Evolutionary conservation across 345 rosid species (phyloP).

Genomic region (Salix dunnii): DNA sequence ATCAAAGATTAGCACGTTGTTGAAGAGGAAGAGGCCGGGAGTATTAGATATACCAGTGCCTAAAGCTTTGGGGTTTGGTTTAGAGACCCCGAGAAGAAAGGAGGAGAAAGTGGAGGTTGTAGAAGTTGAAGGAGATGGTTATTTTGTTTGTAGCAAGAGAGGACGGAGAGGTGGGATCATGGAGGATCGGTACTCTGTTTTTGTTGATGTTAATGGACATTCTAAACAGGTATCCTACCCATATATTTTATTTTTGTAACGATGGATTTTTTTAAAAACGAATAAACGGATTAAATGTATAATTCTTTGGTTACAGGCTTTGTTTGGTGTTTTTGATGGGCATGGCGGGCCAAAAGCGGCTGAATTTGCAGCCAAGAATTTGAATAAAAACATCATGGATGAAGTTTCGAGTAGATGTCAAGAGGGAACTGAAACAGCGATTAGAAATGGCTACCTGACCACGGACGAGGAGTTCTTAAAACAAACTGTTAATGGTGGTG

Average conservation of each 20-base stretch:
- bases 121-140: constrained; percentile 34
- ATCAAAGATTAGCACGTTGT: constrained; percentile 5
- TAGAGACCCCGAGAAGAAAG: constrained; percentile 13
- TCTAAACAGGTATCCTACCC: constrained; percentile 27
- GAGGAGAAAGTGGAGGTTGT: constrained; percentile 23
- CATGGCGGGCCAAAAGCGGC: constrained; percentile 85
- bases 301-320: constrained; percentile 40
- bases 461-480: constrained; percentile 62
- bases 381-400: constrained; percentile 45
- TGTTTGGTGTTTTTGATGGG: constrained; percentile 88
- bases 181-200: constrained; percentile 48
- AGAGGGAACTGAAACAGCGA: constrained; percentile 35
- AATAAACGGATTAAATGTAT: not conserved
- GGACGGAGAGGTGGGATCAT: constrained; percentile 37
- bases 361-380: constrained; percentile 65
- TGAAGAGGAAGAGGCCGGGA: constrained; percentile 47
- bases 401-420: constrained; percentile 1
- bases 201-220: constrained; percentile 23
- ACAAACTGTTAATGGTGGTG: constrained; percentile 55
- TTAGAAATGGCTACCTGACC: constrained; percentile 51
- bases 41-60: constrained; percentile 31
- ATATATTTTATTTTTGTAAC: not conserved
- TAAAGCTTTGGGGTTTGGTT: constrained; percentile 6
- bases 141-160: constrained; percentile 44
- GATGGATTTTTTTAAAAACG: not conserved